Evolutionary conservation across 2,329 filamentous ascomycete species (phyloP), one percentile per base, ranked within the genome.

Genomic region (Annulohypoxylon truncatum): DNA sequence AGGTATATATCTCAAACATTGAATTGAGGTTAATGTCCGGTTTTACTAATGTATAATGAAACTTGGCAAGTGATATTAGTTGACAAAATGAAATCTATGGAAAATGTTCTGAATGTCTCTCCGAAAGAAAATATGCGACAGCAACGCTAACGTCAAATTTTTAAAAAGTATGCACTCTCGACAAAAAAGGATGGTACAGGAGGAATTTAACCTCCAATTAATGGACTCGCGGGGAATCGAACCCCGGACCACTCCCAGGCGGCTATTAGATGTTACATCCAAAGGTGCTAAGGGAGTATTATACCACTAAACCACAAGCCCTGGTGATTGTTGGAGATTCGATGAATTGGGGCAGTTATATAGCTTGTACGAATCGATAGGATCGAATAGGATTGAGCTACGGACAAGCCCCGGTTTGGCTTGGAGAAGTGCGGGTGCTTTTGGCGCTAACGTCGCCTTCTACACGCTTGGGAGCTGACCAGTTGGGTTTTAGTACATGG

Each of bases 201-300:
- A 69, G 66, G 66, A 64, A 64, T 67, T 35, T 55, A 69, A 69
- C 66, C 68, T 70, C 63, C 44, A 4, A 35, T 26, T 18, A 52
- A 47, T 82, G 80, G 80, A 82, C 79, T 79, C 76, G 79, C 79
- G 77, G 80, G 79, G 80, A 82, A 82, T 82, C 79, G 79, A 81
- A 81, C 79, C 79, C 78, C 77, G 78, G 79, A 81, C 80, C 80
- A 77, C 80, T 77, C 79, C 79, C 79, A 82, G n/a, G 38, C 52
- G 8, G 8, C 18, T 42, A 22, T 42, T 42, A 22, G 38, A 42
- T 20, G 7, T 46, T 33, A 18, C 40, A 50, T 38, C 24, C 12
- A 28, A 38, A n/a, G 20, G 53, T 80, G 63, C 68, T 67, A 71
- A 71, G 68, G 64, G 68, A 71, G 68, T 64, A 69, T 69, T 69